phyloP scores from a whole-genome alignment of 2,329 filamentous ascomycete genomes.

The Massarina eburnea region DNA sequence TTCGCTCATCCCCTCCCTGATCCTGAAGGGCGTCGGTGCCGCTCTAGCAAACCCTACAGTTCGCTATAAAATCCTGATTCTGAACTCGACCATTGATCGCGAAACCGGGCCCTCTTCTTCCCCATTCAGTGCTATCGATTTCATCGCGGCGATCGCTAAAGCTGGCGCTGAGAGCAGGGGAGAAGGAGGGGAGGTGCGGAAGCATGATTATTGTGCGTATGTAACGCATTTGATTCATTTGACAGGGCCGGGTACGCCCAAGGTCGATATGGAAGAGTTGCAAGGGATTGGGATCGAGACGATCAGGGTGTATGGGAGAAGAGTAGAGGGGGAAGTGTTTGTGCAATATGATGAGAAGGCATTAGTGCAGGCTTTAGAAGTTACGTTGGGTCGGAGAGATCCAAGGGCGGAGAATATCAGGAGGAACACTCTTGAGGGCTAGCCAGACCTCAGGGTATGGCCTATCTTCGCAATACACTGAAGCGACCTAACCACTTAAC shows the following conservation, averaged over 20 bases:
- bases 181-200: conserved; percentile 8
- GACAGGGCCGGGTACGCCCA: conserved; percentile 69
- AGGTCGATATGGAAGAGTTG: conserved; percentile 68
- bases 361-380: conserved; percentile 73
- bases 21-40: conserved; percentile 74
- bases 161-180: conserved; percentile 61
- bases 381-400: conserved; percentile 71
- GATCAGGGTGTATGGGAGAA: conserved; percentile 74
- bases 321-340: conserved; percentile 55
- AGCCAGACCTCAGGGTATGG: no score
- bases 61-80: conserved; percentile 74
- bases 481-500: no score
- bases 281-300: conserved; percentile 71
- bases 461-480: no score
- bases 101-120: conserved; percentile 73
- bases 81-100: conserved; percentile 82
- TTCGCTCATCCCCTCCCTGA: conserved; percentile 78
- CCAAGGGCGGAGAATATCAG: conserved; percentile 35
- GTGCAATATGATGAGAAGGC: conserved; percentile 76
- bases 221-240: conserved; percentile 84
- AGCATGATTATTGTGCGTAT: conserved; percentile 63
- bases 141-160: conserved; percentile 75
- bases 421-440: conserved; percentile 10
- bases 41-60: conserved; percentile 58
- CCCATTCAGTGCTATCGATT: conserved; percentile 75